phyloP scores from a whole-genome alignment of 257 asterid species.

The Lantana camara region DNA sequence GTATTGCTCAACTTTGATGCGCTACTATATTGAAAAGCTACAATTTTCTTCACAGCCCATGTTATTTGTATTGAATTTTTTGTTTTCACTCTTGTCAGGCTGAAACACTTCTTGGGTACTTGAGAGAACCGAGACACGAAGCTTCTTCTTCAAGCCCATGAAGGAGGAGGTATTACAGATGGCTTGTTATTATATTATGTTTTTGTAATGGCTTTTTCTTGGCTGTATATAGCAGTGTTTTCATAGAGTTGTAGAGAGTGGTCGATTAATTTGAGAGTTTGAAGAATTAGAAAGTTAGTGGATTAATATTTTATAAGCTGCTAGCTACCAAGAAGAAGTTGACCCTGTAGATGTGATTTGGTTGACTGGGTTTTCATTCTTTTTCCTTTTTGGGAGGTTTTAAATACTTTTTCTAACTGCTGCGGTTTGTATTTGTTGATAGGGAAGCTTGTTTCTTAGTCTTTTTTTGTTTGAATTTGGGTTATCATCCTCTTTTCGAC shows the following conservation, averaged over 20 bases:
- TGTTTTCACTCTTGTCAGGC: constrained; percentile 60
- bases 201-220: constrained; percentile 44
- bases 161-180: constrained; percentile 38
- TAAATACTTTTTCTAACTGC: constrained; percentile 32
- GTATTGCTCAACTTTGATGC: constrained; percentile 24
- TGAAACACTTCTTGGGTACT: constrained; percentile 82
- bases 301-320: constrained; percentile 34
- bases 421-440: constrained; percentile 33
- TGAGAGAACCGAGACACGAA: constrained; percentile 94
- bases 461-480: constrained; percentile 41
- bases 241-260: constrained; percentile 66
- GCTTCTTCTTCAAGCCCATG: constrained; percentile 74
- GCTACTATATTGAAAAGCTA: constrained; percentile 24
- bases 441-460: constrained; percentile 33
- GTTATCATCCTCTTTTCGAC: constrained; percentile 49
- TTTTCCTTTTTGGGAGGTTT: constrained; percentile 22
- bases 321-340: constrained; percentile 54
- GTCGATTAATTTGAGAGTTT: constrained; percentile 40
- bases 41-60: constrained; percentile 9
- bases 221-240: constrained; percentile 53
- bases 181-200: constrained; percentile 34
- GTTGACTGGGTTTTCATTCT: constrained; percentile 36
- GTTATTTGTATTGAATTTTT: constrained; percentile 19
- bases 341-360: constrained; percentile 41
- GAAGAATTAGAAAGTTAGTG: neutral